Conservation (phyloP, 2,329 filamentous ascomycete genomes). For the Penicillium sp. region DNA sequence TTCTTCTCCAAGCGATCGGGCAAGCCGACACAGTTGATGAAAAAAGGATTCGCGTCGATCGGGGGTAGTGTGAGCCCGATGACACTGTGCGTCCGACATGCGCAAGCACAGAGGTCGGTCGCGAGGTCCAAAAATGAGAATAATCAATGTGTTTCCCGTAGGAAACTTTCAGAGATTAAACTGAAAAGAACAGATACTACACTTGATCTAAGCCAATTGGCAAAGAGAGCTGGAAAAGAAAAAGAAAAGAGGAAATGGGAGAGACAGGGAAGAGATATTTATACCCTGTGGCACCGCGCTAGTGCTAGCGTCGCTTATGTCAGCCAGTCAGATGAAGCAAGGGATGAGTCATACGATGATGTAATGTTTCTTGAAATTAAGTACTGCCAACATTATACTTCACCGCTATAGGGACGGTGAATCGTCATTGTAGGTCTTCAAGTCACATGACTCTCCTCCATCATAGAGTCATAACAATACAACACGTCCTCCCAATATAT, state of each 20-base stretch:
- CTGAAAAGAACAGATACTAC: conserved; percentile 98
- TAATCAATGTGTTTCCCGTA: conserved; percentile 75
- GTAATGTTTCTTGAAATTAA: too few species aligned
- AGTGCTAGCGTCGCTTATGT: not conserved
- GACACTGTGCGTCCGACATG: conserved; percentile 68
- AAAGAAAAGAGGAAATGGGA: conserved; percentile 42
- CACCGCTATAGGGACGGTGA: too few species aligned
- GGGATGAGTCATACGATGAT: not conserved
- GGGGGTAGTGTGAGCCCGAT: conserved; percentile 74
- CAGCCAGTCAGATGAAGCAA: not conserved
- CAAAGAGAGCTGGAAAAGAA: conserved; percentile 53
- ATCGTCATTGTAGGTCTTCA: too few species aligned
- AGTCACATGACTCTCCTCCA: too few species aligned
- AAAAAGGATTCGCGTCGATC: conserved; percentile 65
- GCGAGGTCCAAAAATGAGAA: conserved; percentile 70
- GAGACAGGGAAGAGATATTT: conserved; percentile 26
- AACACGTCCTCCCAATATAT: too few species aligned
- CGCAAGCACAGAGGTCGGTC: conserved; percentile 70
- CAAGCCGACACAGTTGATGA: conserved; percentile 60
- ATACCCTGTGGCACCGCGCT: conserved; percentile 22
- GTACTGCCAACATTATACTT: too few species aligned
- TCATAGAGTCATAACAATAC: too few species aligned
- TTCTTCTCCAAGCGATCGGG: conserved; percentile 60
- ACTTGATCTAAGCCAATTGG: conserved; percentile 81
- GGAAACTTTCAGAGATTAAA: conserved; percentile 90